Base-by-base conservation (phyloP, 2,329 filamentous ascomycete species). In the Knoxdaviesia proteae region DNA sequence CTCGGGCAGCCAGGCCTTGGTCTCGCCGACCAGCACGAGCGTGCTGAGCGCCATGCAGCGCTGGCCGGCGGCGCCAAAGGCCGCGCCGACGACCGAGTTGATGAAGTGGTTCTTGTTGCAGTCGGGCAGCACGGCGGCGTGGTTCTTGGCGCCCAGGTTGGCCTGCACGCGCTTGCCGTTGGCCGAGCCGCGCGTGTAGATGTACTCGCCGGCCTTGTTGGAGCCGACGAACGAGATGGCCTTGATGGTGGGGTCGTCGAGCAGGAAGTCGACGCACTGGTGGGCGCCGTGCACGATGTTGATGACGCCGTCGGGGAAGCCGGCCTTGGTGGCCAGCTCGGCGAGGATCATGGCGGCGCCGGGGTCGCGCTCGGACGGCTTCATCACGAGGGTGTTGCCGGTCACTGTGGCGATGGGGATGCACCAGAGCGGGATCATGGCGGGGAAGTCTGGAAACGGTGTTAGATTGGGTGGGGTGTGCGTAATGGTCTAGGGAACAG, bases 361-460 rank as follows among this genome's bases (percentile, higher is more conserved):
- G 6, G 83, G 83, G 53, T 88, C 83, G 45, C 83, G 75, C 64
- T 92, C 83, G 1, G 83, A 88, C 7, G 83, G 83, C 69, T 92
- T 92, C 51, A 92, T 67, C 50, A 92, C 74, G 45, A 86, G 66
- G 9, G 81, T 87, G 65, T 92, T 92, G 42, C 83, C 83, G 11
- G 80, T 84, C 32, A 87, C 73, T 38, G 82, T 83, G 39, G 83
- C 83, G 51, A 90, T 81, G 36, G 83, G 84, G 47, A 92, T 86
- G 47, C 74, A 84, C 83, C 83, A 92, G n/a, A 92, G 69, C 4
- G 83, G 84, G 58, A 92, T 90, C 83, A 92, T 92, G 52, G 83
- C 83, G 38, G 83, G 83, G 63, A 90, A 90, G 67, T 90, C 78
- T 83, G 47, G 42, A n/a, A 36, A 34, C 36, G 11, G 36, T 8